Percentiles rank a stretch among this genome's conserved stretches.
Conservation (phyloP, 1,284 basidiomycete species). For the Trichosporon faecale region DNA sequence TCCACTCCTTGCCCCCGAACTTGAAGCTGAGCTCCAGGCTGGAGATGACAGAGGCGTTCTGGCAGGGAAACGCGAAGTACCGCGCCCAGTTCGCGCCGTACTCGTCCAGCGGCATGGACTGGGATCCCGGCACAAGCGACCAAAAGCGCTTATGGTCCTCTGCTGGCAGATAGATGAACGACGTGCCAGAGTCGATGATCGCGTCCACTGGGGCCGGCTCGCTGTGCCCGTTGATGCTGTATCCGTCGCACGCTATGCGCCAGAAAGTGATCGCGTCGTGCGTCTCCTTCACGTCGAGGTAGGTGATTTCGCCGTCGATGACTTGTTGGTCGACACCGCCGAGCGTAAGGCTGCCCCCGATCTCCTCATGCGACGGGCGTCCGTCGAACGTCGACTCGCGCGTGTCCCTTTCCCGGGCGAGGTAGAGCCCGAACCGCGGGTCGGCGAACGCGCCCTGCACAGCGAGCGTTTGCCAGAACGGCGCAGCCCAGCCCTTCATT, state of each 20-base stretch:
- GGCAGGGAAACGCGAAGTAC: constrained; percentile 26
- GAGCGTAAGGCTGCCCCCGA: constrained; percentile 71
- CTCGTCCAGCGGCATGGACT: neutral
- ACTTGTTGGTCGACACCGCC: constrained; percentile 57
- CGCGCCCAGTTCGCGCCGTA: constrained; percentile 4
- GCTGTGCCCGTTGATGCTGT: constrained; percentile 10
- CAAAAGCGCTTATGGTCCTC: constrained; percentile 2
- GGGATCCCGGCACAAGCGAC: neutral
- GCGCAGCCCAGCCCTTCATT: neutral
- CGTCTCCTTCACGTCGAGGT: constrained; percentile 56
- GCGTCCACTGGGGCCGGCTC: neutral
- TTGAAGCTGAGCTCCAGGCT: constrained; percentile 1
- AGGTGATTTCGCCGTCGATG: constrained; percentile 72
- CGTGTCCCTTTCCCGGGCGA: constrained; percentile 9
- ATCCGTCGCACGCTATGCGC: constrained; percentile 12
- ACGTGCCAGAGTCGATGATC: constrained; percentile 15
- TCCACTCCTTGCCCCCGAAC: constrained; percentile 11
- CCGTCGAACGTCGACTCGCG: neutral
- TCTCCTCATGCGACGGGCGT: neutral
- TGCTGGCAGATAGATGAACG: neutral
- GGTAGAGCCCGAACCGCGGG: constrained; percentile 11
- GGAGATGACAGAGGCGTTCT: constrained; percentile 6
- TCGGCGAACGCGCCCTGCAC: constrained; percentile 1
- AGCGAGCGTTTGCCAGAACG: constrained; percentile 12
- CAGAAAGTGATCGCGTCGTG: constrained; percentile 4